Percentiles rank a stretch among this genome's conserved stretches.
Evolutionary conservation across 2,329 filamentous ascomycete species (phyloP).

Genomic region (Cladosporium austrohemisphaericum): DNA sequence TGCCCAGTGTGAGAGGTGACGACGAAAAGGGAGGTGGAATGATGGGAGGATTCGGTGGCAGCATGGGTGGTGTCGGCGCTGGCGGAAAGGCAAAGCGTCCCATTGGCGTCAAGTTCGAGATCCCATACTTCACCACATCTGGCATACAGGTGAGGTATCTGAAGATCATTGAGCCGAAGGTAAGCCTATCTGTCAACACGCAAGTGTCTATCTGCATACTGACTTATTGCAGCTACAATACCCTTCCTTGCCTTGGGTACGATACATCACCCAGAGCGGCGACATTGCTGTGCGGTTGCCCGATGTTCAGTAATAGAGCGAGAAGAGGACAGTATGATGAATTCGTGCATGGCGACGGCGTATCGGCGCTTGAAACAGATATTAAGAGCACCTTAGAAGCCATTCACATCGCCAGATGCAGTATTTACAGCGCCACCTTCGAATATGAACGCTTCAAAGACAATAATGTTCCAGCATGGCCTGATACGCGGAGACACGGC

Average conservation of each 20-base stretch:
- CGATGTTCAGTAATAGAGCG: slow-evolving; percentile 55
- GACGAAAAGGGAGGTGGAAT: slow-evolving; percentile 95
- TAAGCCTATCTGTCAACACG: slow-evolving; percentile 38
- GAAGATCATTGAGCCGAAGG: slow-evolving; percentile 99
- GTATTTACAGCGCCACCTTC: slow-evolving; percentile 4
- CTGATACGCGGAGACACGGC: too few species aligned
- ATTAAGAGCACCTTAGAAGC: neutral
- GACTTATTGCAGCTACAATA: slow-evolving; percentile 77
- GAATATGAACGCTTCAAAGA: too few species aligned
- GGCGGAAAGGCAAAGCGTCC: slow-evolving; percentile 95
- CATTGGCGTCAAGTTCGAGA: slow-evolving; percentile 99
- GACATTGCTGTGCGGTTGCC: slow-evolving; percentile 93
- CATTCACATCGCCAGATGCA: neutral
- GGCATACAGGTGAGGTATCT: slow-evolving; percentile 97
- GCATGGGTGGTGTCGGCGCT: slow-evolving; percentile 86
- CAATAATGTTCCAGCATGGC: too few species aligned
- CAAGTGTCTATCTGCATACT: neutral
- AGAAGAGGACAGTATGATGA: neutral
- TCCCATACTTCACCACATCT: slow-evolving; percentile 99
- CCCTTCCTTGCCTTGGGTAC: slow-evolving; percentile 92
- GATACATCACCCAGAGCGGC: slow-evolving; percentile 97
- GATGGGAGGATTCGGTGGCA: slow-evolving; percentile 95
- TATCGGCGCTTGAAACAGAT: slow-evolving; percentile 2
- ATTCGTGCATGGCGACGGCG: slow-evolving; percentile 8
- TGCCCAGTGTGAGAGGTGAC: slow-evolving; percentile 90